These are phyloP conservation scores for Syzygium malaccense DNA, from an alignment of 441 rosid species.

Conservation along the genomic window DNA sequence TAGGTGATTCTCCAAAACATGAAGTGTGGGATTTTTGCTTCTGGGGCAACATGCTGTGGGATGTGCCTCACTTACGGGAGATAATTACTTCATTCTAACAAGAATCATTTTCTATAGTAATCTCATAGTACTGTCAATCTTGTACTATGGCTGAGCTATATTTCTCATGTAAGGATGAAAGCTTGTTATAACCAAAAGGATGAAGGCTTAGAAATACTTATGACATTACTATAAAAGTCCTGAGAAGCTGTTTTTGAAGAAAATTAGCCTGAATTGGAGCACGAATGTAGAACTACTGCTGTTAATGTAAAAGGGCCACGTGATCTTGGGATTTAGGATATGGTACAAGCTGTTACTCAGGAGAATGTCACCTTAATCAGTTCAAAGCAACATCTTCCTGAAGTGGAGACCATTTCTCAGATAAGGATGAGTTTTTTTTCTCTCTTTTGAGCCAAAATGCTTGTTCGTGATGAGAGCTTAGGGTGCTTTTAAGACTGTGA, in stretches of 20 bases:
- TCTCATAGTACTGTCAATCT: neutral
- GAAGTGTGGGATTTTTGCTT: neutral
- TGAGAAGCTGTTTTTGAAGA: neutral
- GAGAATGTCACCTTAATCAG: neutral
- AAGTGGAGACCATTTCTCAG: neutral
- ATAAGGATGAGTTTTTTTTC: neutral
- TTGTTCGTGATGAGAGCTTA: neutral
- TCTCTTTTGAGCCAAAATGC: neutral
- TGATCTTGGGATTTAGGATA: neutral
- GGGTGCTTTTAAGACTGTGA: neutral
- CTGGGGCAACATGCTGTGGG: neutral
- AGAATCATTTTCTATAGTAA: neutral
- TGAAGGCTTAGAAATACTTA: neutral
- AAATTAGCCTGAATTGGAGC: neutral
- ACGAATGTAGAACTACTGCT: neutral
- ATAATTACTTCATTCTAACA: neutral
- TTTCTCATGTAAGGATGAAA: neutral
- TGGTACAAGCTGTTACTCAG: neutral
- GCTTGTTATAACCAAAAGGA: neutral
- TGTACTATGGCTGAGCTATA: neutral
- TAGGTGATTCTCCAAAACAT: neutral
- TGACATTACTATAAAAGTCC: neutral
- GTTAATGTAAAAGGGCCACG: neutral
- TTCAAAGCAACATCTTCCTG: neutral
- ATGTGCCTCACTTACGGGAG: neutral